Evolutionary conservation across 139 green algal species (phyloP), one percentile per base, ranked within the genome.

Genomic region (Chlamydomonas sp.): DNA sequence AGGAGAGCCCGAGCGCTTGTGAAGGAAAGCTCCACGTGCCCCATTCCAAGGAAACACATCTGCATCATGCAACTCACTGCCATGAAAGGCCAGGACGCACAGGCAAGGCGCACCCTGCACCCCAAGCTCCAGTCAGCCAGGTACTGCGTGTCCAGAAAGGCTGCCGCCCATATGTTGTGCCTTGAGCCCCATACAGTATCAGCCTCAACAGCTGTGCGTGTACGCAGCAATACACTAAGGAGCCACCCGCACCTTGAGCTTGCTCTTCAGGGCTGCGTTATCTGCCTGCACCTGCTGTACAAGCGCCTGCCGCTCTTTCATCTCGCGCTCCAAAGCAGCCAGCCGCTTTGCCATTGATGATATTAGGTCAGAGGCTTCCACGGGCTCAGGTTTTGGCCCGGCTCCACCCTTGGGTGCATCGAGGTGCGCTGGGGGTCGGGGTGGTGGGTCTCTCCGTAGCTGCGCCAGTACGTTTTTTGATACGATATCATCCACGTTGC

Each of bases 341-440:
- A 93, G 62, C 4, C 90, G 86, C 73, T 93, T 93, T 31, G 90
- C 90, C 87, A 93, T 91, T 17, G 81, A 85, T 9, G 90, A 77
- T 59, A 93, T 74, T 18, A 93, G 83, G 69, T 93, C 90, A 1
- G 72, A 61, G 5, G 84, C 83, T 2, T 89, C 90, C 8, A 91
- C 79, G 60, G 49, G 9, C 14, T 60, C 31, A 49, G 31, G 31
- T 80, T 31, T 78, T 78, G 49, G 74, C 31, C n/a, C 61, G 61
- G 31, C 71, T 10, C 18, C 14, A 20, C 74, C 6, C 74, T 3
- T 4, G 49, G 62, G 16, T n/a, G 57, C 66, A 16, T 49, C 20
- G 20, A 8, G n/a, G 3, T 16, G 8, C 0, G 77, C 2, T 1
- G 68, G 68, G 18, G 76, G 86, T 10, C 86, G 71, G 18, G 80